Evolutionary conservation across 2,329 filamentous ascomycete genomes (phyloP).

Genomic region (Aspergillus viridinutans): DNA sequence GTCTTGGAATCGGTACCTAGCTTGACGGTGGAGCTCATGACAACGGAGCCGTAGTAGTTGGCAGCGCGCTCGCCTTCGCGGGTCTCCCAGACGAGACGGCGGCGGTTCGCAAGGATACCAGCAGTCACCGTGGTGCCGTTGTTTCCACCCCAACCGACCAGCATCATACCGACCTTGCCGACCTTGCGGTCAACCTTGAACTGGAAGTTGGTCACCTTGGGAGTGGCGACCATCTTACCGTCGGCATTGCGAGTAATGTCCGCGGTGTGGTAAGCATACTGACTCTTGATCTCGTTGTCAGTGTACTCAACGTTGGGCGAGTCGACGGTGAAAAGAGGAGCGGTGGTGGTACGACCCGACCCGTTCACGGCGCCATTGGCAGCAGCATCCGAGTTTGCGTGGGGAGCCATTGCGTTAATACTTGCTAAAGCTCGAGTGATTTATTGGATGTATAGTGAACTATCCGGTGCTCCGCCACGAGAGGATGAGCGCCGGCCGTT

Average conservation of each 20-base stretch:
- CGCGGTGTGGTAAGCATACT: slow-evolving; percentile 96
- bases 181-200: slow-evolving; percentile 96
- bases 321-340: slow-evolving; percentile 73
- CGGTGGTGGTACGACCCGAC: slow-evolving; percentile 40
- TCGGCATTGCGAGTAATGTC: slow-evolving; percentile 66
- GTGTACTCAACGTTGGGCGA: slow-evolving; percentile 93
- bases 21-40: slow-evolving; percentile 98
- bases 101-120: slow-evolving; percentile 93
- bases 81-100: slow-evolving; percentile 83
- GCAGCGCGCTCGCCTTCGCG: slow-evolving; percentile 78
- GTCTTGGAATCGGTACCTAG: slow-evolving; percentile 83
- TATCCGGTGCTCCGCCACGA: slow-evolving; percentile 72
- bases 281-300: slow-evolving; percentile 80
- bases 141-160: slow-evolving; percentile 97
- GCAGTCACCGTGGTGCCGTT: slow-evolving; percentile 97
- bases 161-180: slow-evolving; percentile 92
- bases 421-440: slow-evolving; percentile 20
- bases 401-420: slow-evolving; percentile 75
- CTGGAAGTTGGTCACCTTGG: slow-evolving; percentile 86
- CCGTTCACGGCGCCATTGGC: slow-evolving; percentile 54
- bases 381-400: slow-evolving; percentile 63
- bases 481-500: slow-evolving; percentile 92
- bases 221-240: slow-evolving; percentile 77
- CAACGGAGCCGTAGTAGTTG: slow-evolving; percentile 97
- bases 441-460: slow-evolving; percentile 46